These are phyloP conservation scores for Oryza glumipatula DNA, from an alignment of 176 grass and related monocot genomes.

Conservation along the genomic window DNA sequence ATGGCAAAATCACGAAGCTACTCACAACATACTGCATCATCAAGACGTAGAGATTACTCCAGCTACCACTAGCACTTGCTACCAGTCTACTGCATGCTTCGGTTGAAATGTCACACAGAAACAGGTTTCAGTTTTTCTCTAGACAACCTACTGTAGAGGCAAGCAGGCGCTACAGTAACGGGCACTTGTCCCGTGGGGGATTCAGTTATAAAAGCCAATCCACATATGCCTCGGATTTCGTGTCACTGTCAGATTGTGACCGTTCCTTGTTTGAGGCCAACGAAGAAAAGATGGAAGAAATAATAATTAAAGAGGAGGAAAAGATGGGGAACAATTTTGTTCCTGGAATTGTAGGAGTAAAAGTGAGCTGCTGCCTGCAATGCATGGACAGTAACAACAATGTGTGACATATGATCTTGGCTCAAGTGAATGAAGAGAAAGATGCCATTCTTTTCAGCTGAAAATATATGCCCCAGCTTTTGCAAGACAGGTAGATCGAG, in stretches of 20 bases:
- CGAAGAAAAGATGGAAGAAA: neutral
- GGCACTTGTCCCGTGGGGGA: slow-evolving; percentile 52
- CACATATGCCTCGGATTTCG: neutral
- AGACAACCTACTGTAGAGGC: neutral
- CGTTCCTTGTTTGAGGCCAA: slow-evolving; percentile 15
- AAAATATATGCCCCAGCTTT: slow-evolving; percentile 30
- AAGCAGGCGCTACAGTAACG: slow-evolving; percentile 12
- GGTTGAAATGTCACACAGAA: neutral
- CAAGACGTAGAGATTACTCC: neutral
- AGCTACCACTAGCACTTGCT: neutral
- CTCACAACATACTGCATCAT: neutral
- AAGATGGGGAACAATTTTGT: neutral
- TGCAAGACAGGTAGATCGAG: neutral
- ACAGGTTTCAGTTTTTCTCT: neutral
- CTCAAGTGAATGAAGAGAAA: neutral
- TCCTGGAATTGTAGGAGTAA: neutral
- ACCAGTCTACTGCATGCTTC: neutral
- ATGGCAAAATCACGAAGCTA: neutral
- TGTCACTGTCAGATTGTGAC: slow-evolving; percentile 32
- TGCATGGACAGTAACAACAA: neutral
- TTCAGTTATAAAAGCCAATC: slow-evolving; percentile 7
- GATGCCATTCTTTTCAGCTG: slow-evolving; percentile 48
- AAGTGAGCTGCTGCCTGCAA: neutral
- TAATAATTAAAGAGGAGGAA: too few relatives aligned
- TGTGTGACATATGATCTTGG: neutral